Percentiles rank a stretch among this genome's conserved stretches.
Conservation (phyloP, 805 yeast species). For the Candida sanyiensis region DNA sequence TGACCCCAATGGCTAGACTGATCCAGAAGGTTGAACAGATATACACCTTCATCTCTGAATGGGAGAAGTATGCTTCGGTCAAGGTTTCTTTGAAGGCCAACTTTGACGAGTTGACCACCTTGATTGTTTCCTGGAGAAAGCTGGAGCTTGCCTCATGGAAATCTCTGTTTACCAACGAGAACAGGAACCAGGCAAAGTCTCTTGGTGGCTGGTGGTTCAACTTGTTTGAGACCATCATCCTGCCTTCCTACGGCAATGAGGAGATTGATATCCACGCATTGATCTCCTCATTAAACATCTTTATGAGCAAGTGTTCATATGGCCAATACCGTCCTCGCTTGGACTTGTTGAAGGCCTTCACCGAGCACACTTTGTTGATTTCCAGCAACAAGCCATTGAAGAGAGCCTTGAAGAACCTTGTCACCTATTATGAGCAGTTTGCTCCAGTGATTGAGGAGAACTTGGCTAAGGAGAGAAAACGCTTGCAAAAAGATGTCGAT, state of each 20-base stretch:
- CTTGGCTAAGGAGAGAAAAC: conserved; percentile 41
- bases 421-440: conserved; percentile 66
- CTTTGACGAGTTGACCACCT: conserved; percentile 51
- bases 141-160: conserved; percentile 86
- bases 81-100: conserved; percentile 58
- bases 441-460: conserved; percentile 39
- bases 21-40: conserved; percentile 83
- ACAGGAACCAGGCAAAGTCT: conserved; percentile 36
- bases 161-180: conserved; percentile 63
- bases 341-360: conserved; percentile 57
- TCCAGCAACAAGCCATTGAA: conserved; percentile 25
- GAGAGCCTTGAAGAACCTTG: conserved; percentile 49
- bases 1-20: conserved; percentile 69
- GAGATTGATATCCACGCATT: conserved; percentile 33
- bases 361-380: conserved; percentile 40
- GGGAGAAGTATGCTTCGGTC: conserved; percentile 88
- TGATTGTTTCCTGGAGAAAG: conserved; percentile 88
- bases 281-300: conserved; percentile 61
- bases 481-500: conserved; percentile 68
- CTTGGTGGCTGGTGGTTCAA: conserved; percentile 90
- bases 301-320: conserved; percentile 64
- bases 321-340: conserved; percentile 71
- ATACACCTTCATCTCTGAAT: conserved; percentile 75
- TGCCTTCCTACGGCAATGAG: conserved; percentile 37
- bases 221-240: conserved; percentile 71